Conservation (phyloP, 1,284 basidiomycete species). For the Pseudomicrostroma phylloplanum region DNA sequence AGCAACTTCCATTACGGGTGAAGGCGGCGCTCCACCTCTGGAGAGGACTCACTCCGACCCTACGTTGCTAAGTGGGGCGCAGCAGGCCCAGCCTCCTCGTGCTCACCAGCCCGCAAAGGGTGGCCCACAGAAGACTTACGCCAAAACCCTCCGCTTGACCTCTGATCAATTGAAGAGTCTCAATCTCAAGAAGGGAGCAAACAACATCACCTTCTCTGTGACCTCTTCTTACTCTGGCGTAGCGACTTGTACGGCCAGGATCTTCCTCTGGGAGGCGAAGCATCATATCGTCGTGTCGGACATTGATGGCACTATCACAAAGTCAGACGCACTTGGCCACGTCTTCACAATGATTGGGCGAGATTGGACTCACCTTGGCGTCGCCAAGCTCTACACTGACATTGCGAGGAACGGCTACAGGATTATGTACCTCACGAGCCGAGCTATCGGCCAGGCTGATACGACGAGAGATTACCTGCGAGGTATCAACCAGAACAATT, state of each 20-base stretch:
- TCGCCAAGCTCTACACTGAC: conserved; percentile 96
- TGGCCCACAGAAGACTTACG: conserved; percentile 60
- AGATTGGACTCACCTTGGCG: conserved; percentile 98
- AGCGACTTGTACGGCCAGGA: conserved; percentile 74
- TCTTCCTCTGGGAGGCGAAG: conserved; percentile 90
- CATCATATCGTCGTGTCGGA: conserved; percentile 91
- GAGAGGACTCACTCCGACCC: background rate
- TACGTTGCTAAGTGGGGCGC: background rate
- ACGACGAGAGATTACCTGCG: conserved; percentile 91
- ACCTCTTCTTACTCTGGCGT: conserved; percentile 72
- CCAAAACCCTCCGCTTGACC: conserved; percentile 82
- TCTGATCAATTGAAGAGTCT: conserved; percentile 69
- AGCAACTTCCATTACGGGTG: background rate
- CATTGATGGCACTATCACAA: conserved; percentile 96
- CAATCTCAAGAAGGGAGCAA: conserved; percentile 78
- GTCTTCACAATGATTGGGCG: conserved; percentile 97
- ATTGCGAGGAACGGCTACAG: conserved; percentile 93
- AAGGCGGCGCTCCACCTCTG: background rate
- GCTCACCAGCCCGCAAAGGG: background rate
- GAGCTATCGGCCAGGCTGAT: conserved; percentile 97
- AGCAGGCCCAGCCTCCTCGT: background rate
- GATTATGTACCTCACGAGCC: conserved; percentile 94
- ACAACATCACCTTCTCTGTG: conserved; percentile 88
- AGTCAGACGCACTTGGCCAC: conserved; percentile 90
- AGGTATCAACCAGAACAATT: conserved; percentile 90